A percentile compares a stretch with the other conserved stretches of the same genome.
These are phyloP conservation scores for Drosera spatulata DNA, from an alignment of 179 eudicot genomes.

Conservation along the genomic window DNA sequence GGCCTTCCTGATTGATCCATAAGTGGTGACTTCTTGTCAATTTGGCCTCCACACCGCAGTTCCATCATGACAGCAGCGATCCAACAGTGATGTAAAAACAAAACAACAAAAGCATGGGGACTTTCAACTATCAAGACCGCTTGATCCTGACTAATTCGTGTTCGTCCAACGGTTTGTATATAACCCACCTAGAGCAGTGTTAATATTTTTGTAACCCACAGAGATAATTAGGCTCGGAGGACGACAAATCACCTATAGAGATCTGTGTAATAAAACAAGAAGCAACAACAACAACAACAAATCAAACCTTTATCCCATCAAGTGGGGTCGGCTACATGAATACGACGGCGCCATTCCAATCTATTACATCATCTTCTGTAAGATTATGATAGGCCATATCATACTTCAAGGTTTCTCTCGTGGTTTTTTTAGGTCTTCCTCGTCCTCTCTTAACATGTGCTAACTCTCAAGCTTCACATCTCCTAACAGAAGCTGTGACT, in stretches of 20 bases:
- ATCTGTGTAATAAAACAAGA: not conserved
- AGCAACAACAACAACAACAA: too few species aligned
- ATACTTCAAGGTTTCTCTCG: too few species aligned
- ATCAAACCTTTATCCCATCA: too few species aligned
- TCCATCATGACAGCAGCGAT: not conserved
- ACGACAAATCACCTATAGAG: not conserved
- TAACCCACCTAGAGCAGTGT: not conserved
- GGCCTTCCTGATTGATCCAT: constrained; percentile 39
- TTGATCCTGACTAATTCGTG: not conserved
- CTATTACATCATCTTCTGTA: too few species aligned
- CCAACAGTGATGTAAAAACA: not conserved
- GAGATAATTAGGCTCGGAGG: not conserved
- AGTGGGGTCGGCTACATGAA: too few species aligned
- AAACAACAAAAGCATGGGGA: not conserved
- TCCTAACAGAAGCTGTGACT: too few species aligned
- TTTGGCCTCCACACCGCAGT: not conserved
- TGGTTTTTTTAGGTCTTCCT: too few species aligned
- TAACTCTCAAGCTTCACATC: too few species aligned
- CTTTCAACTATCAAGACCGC: not conserved
- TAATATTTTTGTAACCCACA: not conserved
- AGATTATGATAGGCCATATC: too few species aligned
- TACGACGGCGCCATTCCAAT: too few species aligned
- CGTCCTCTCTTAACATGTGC: too few species aligned
- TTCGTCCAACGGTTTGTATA: not conserved
- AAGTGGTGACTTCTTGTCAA: constrained; percentile 12